Evolutionary conservation across 768 basidiomycete genomes (phyloP), one percentile per base, ranked within the genome.

Genomic region (Rhodotorula paludigena): DNA sequence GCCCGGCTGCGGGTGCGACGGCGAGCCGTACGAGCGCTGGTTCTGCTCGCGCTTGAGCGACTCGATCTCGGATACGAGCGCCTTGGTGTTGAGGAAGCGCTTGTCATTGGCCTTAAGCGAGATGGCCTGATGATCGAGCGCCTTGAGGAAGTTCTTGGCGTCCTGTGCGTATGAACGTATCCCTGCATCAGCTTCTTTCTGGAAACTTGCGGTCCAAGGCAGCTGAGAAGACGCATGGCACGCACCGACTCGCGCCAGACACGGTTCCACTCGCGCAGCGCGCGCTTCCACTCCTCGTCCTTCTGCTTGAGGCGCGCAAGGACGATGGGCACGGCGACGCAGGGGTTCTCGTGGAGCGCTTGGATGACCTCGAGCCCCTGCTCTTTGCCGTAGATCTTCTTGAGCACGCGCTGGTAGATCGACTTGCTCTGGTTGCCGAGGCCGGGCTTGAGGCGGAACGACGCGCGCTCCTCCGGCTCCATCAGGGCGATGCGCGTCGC

Each of bases 141-240:
- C 88, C 80, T 94, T 97, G 85, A 96, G 94, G 77, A 93, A 98
- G 81, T 98, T 98, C 80, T 92, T 92, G 63, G 88, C 87, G 75
- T 99, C 92, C 66, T 71, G 63, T n/a, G 20, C 16, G 32, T 0
- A 32, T 5, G n/a, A n/a, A n/a, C n/a, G n/a, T n/a, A n/a, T n/a
- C n/a, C n/a, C n/a, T n/a, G n/a, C n/a, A n/a, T n/a, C n/a, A n/a
- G n/a, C n/a, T n/a, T n/a, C n/a, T n/a, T n/a, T n/a, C n/a, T n/a
- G n/a, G n/a, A n/a, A n/a, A n/a, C n/a, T n/a, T n/a, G 10, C 2
- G n/a, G 48, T 41, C 41, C 20, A 10, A 20, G 20, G 41, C 41
- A 7, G 21, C 12, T 6, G 23, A 35, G 30, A 44, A n/a, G 36
- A 4, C 30, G 48, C n/a, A 15, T 23, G 28, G n/a, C 32, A 66